Evolutionary conservation across 768 basidiomycete genomes (phyloP).

Genomic region (Collybia sordida): DNA sequence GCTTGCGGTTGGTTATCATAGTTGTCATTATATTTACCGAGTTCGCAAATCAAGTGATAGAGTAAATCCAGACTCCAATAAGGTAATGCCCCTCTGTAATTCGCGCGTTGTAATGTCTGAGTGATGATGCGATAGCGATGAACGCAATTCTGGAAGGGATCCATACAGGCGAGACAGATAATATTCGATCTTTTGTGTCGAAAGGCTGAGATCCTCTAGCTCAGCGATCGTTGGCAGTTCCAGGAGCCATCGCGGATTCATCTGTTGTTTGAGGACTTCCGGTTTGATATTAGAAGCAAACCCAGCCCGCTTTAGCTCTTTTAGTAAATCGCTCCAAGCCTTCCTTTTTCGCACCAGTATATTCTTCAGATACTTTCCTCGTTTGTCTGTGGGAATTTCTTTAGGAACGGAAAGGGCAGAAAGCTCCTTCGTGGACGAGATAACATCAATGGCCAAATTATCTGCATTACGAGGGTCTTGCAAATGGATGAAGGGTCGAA

Average conservation of each 20-base stretch:
- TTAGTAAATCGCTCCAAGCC: conserved; percentile 88
- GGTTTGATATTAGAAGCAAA: conserved; percentile 72
- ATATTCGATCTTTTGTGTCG: conserved; percentile 46
- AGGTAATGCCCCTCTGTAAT: conserved; percentile 72
- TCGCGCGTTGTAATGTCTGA: conserved; percentile 85
- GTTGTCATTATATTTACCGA: conserved; percentile 46
- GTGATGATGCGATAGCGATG: conserved; percentile 68
- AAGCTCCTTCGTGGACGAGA: conserved; percentile 59
- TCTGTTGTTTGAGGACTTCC: conserved; percentile 58
- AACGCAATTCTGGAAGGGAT: conserved; percentile 65
- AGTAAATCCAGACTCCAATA: conserved; percentile 77
- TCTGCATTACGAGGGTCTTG: conserved; percentile 46
- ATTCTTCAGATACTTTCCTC: conserved; percentile 66
- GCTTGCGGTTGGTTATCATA: background rate
- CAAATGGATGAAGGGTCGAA: conserved; percentile 42
- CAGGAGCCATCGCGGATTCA: conserved; percentile 59
- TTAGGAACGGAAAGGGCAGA: conserved; percentile 42
- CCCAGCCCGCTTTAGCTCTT: conserved; percentile 81
- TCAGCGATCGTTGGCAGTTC: conserved; percentile 51
- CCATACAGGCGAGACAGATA: conserved; percentile 68
- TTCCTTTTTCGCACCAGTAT: conserved; percentile 82
- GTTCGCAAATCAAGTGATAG: conserved; percentile 62
- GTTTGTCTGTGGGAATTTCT: conserved; percentile 45
- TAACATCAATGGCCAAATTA: conserved; percentile 60
- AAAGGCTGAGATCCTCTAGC: conserved; percentile 15